Base-by-base conservation (phyloP, 441 rosid species). In the Gossypium schwendimanii region DNA sequence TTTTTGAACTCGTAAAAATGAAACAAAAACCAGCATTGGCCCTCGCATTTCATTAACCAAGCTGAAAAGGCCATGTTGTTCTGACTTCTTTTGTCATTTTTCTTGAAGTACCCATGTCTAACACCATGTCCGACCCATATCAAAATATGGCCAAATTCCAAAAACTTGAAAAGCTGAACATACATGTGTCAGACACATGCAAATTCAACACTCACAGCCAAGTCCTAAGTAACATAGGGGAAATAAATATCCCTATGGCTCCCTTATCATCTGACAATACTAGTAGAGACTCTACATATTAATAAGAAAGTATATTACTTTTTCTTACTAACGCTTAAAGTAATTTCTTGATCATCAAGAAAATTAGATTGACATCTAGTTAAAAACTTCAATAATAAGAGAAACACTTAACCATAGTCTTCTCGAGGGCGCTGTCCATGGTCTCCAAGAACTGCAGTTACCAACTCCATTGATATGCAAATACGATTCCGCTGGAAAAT, bases 381-480 rank as follows among this genome's bases (percentile, higher is more conserved):
- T 15, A 65, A 39, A 12, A 33, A 11, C 18, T 26, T 50, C 52
- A 47, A 61, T 17, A 18, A 57, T 12, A 73, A 61, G 47, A 63
- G 15, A 65, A 77, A 70, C 2, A 62, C 26, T 58, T 58, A 74
- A 94, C 99, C 97, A 79, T 84, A 95, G 76, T 95, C 99, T 47
- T 92, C 96, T 54, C 33, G 74, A 39, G 99, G 98, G 14, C 97
- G 93, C 75, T 95, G 98, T 52, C 98, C 99, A 77, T 95, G 99
- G 81, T 95, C 99, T 78, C 99, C 99, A 54, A 95, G 88, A 73
- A 95, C 98, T 54, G 98, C 99, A 57, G 99, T 95, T 33, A 95
- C 99, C 76, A 95, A 83, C 82, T 95, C 99, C 99, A 92, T 95
- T 64, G 99, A 95, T 84, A 95, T 84, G 85, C 92, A 92, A 88